Evolutionary conservation across 306 rosid genomes (phyloP), one percentile per base, ranked within the genome.

Genomic region (Cicer cuneatum): DNA sequence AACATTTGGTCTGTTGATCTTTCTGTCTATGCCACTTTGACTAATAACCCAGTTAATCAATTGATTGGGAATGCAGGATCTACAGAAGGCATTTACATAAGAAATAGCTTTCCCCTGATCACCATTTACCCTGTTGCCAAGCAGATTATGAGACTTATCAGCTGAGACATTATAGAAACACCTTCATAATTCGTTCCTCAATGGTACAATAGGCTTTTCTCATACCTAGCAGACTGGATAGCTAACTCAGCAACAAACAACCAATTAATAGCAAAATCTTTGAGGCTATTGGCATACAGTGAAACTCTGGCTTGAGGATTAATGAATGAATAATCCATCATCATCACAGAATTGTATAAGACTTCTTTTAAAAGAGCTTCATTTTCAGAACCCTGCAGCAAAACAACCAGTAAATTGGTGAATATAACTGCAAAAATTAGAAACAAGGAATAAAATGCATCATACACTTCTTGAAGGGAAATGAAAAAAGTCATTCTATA

Each of bases 251-350:
- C 83, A 69, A 89, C 86, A 38, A 88, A 78, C 82, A 87, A 49
- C 96, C 96, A 90, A 47, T 80, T 83, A 58, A 90, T 70, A 69
- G 91, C 88, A 72, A 85, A 81, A 71, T 80, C 81, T 89, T 83
- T 87, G 81, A 84, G 78, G 72, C 73, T 75, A 47, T 77, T 78
- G 72, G 75, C 86, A 65, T 85, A 43, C 43, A 24, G 68, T 37
- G 86, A 78, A 64, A 69, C 69, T 68, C 83, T 81, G 40, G 81
- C 57, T 69, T 76, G 83, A 78, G 75, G 82, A 62, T 76, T 79
- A 35, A 82, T 79, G 77, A 85, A 88, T 40, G 93, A 81, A 69
- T 84, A 76, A 51, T 86, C 93, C 62, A 78, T 75, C 82, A 35
- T 69, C 76, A 89, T 79, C 45, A 83, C 87, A 79, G 83, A 87